A percentile compares a stretch with the other conserved stretches of the same genome.
phyloP scores from a whole-genome alignment of 805 yeast genomes.

The Starmera caribaea region DNA sequence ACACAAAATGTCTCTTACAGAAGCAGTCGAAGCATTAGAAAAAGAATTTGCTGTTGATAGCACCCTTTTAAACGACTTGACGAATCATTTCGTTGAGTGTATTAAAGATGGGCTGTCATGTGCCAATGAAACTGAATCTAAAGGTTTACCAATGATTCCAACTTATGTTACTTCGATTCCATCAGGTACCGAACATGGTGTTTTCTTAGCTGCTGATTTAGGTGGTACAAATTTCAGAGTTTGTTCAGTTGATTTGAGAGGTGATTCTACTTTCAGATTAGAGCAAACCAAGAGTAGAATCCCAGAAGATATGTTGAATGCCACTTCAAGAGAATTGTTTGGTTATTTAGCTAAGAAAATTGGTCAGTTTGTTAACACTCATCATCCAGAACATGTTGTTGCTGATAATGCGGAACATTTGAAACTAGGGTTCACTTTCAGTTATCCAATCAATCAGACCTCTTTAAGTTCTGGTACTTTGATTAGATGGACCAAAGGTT shows the following conservation, averaged over 20 bases:
- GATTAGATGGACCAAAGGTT: constrained; percentile 96
- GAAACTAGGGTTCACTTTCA: constrained; percentile 87
- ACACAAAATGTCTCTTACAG: constrained; percentile 2
- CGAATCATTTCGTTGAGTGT: constrained; percentile 44
- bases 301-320: constrained; percentile 66
- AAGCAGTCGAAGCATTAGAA: constrained; percentile 10
- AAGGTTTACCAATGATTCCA: constrained; percentile 85
- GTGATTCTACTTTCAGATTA: constrained; percentile 70
- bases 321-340: constrained; percentile 61
- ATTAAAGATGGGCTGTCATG: constrained; percentile 51
- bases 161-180: constrained; percentile 82
- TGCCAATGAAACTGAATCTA: constrained; percentile 26
- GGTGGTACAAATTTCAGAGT: constrained; percentile 97
- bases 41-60: constrained; percentile 14
- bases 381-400: constrained; percentile 44
- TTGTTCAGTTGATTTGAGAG: constrained; percentile 71
- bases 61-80: constrained; percentile 15
- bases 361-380: constrained; percentile 49
- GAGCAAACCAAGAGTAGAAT: constrained; percentile 72
- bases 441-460: constrained; percentile 86
- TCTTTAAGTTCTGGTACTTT: constrained; percentile 71
- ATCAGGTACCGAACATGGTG: constrained; percentile 75
- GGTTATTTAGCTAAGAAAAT: constrained; percentile 67
- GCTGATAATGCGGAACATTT: constrained; percentile 24
- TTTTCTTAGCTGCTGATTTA: constrained; percentile 81